Evolutionary conservation across 768 basidiomycete genomes (phyloP).

Genomic region (Russula foetens): DNA sequence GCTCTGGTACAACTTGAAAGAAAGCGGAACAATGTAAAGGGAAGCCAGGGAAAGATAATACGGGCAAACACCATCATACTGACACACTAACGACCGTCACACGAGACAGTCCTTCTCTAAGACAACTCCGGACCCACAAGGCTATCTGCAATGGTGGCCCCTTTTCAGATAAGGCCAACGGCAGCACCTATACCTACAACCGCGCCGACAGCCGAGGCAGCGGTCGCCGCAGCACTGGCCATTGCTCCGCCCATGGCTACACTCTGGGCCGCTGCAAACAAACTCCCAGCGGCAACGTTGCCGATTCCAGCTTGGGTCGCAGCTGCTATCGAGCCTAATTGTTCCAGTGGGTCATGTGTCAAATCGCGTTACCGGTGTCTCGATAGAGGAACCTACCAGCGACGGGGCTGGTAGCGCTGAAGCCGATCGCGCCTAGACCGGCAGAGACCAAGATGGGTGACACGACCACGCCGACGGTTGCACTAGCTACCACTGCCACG

Average conservation of each 20-base stretch:
- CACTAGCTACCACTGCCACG: neutral
- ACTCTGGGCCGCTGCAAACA: conserved; percentile 3
- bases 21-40: neutral
- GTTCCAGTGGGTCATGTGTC: neutral
- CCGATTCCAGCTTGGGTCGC: conserved; percentile 7
- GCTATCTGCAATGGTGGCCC: too few species aligned
- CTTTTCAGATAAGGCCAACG: neutral
- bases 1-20: neutral
- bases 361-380: too few species aligned
- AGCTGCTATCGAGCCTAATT: neutral
- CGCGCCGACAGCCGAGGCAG: neutral
- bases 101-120: neutral
- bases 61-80: neutral
- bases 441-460: neutral
- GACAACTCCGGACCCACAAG: neutral
- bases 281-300: conserved; percentile 9
- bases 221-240: too few species aligned
- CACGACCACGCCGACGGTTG: neutral
- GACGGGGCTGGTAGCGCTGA: conserved; percentile 3
- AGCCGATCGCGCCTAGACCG: neutral
- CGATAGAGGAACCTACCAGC: neutral
- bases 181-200: neutral
- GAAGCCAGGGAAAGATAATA: neutral
- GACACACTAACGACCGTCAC: neutral
- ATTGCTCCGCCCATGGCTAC: conserved; percentile 7